phyloP scores from a whole-genome alignment of 495 filamentous ascomycete genomes.

The Neurospora sp. region DNA sequence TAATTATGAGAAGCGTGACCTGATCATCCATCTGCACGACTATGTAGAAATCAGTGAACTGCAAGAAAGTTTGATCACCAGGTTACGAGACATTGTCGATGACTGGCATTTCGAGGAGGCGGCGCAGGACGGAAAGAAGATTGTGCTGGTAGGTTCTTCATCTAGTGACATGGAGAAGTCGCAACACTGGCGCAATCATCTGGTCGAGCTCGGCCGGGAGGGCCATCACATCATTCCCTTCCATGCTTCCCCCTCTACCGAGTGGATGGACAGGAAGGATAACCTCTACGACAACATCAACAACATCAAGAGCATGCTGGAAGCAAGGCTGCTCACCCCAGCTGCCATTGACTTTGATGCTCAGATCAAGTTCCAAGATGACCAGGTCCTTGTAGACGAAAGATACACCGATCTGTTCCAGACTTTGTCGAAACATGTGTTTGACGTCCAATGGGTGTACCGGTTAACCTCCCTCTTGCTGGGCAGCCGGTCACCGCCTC shows the following conservation, averaged over 20 bases:
- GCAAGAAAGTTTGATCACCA: conserved; percentile 48
- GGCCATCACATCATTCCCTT: conserved; percentile 20
- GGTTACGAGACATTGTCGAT: conserved; percentile 61
- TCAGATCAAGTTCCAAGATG: conserved; percentile 5
- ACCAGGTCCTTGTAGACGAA: background rate
- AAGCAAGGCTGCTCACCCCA: conserved; percentile 11
- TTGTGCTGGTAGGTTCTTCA: conserved; percentile 67
- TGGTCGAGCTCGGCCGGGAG: conserved; percentile 22
- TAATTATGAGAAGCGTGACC: conserved; percentile 9
- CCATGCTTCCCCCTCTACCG: conserved; percentile 7
- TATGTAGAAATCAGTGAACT: conserved; percentile 63
- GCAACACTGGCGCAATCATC: conserved; percentile 19
- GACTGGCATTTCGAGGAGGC: conserved; percentile 33
- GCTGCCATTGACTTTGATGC: conserved; percentile 11
- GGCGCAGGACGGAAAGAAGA: conserved; percentile 47
- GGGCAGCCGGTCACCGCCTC: conserved; percentile 8
- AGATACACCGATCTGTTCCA: conserved; percentile 1
- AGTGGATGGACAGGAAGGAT: conserved; percentile 16
- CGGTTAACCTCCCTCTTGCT: conserved; percentile 19
- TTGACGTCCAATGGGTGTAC: conserved; percentile 25
- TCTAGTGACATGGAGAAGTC: conserved; percentile 26
- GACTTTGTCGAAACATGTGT: conserved; percentile 12
- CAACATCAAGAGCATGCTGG: conserved; percentile 32
- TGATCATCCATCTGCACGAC: conserved; percentile 72
- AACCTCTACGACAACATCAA: conserved; percentile 28